Conservation (phyloP, 345 rosid species). For the Bruguiera sexangula region DNA sequence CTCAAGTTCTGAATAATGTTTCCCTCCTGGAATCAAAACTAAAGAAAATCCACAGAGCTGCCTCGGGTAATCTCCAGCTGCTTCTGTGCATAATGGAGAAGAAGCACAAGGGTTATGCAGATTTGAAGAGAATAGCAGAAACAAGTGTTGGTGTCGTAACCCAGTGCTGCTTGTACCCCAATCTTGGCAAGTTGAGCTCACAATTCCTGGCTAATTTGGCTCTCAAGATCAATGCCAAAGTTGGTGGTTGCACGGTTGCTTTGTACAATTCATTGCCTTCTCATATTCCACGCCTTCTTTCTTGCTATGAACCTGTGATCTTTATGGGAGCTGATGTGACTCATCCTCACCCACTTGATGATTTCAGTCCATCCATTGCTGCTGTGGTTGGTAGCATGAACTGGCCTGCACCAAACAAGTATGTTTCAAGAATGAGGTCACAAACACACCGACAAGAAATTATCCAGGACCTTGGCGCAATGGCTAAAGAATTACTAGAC, state of each 20-base stretch:
- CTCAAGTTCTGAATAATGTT: conserved; percentile 73
- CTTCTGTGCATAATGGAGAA: conserved; percentile 89
- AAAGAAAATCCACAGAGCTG: conserved; percentile 61
- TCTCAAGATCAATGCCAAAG: conserved; percentile 92
- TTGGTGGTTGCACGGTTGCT: conserved; percentile 88
- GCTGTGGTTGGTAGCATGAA: conserved; percentile 99
- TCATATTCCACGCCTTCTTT: conserved; percentile 76
- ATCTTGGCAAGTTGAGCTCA: conserved; percentile 73
- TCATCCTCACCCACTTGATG: conserved; percentile 95
- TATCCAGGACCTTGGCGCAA: conserved; percentile 74
- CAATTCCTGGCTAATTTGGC: conserved; percentile 91
- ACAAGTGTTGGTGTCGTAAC: conserved; percentile 80
- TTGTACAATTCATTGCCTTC: conserved; percentile 72
- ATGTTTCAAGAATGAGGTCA: conserved; percentile 86
- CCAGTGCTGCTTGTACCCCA: conserved; percentile 86
- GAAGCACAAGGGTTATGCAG: conserved; percentile 89
- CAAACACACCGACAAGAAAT: conserved; percentile 94
- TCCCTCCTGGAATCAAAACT: conserved; percentile 65
- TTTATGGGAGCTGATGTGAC: conserved; percentile 99
- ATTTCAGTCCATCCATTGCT: conserved; percentile 88
- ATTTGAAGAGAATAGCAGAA: conserved; percentile 88
- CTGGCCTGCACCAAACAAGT: conserved; percentile 97
- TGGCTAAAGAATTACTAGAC: conserved; percentile 80
- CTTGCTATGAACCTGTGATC: conserved; percentile 71
- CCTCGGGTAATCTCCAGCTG: conserved; percentile 69